phyloP scores from a whole-genome alignment of 768 basidiomycete species.

The Nevesoporus exiguus region DNA sequence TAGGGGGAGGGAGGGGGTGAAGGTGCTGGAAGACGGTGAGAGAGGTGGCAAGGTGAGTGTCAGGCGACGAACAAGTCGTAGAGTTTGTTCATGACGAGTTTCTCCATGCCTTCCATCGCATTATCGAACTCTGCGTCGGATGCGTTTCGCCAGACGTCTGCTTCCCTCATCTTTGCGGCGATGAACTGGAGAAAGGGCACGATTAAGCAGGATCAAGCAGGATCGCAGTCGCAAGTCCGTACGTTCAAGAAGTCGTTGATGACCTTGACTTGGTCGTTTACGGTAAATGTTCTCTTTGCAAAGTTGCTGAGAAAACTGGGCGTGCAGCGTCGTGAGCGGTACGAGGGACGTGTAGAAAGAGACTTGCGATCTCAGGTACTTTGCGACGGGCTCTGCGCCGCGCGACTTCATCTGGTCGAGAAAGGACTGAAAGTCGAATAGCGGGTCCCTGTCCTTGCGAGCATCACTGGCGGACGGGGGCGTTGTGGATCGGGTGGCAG shows the following conservation, averaged over 20 bases:
- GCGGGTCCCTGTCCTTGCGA: constrained; percentile 37
- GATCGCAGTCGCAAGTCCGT: constrained; percentile 7
- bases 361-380: constrained; percentile 91
- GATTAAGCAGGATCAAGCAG: constrained; percentile 10
- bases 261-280: constrained; percentile 91
- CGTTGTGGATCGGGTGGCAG: neutral
- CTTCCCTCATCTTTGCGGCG: constrained; percentile 76
- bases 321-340: neutral
- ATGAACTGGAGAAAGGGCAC: constrained; percentile 66
- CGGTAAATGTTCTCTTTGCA: constrained; percentile 84
- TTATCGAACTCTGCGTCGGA: constrained; percentile 89
- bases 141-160: constrained; percentile 78
- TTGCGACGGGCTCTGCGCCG: constrained; percentile 87
- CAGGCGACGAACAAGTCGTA: constrained; percentile 82
- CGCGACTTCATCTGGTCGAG: constrained; percentile 91
- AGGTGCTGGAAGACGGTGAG: constrained; percentile 58
- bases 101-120: constrained; percentile 98
- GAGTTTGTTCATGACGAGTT: constrained; percentile 96
- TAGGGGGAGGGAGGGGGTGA: constrained; percentile 78
- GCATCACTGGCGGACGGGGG: constrained; percentile 13
- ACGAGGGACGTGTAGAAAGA: neutral
- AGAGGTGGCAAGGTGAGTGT: constrained; percentile 1
- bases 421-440: constrained; percentile 93
- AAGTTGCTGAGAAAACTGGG: constrained; percentile 90
- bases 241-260: constrained; percentile 92